Base-by-base conservation (phyloP, 208 protist species). In the Crithidia acanthocephali region DNA sequence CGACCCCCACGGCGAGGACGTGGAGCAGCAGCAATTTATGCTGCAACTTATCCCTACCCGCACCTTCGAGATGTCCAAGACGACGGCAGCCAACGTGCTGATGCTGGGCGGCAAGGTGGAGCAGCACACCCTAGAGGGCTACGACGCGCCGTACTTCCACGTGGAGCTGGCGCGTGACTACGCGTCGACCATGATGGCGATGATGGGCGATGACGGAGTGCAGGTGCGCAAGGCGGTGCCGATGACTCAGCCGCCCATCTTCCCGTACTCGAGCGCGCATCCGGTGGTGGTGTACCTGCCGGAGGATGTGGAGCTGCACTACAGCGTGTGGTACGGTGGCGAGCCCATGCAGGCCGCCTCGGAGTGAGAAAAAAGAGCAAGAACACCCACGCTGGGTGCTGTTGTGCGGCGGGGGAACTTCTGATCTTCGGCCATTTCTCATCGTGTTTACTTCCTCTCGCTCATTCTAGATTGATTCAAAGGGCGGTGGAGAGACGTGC, bases 261-360 rank as follows among this genome's bases (percentile, higher is more conserved):
- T 88, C 58, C 55, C 50, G 30, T 92, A 92, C 75, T 68, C 79
- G 51, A 88, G 79, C 68, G 64, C 30, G 47, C 10, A 65, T n/a
- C 84, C 87, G n/a, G 81, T 92, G 7, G 84, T 92, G 18, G 84
- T 89, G 27, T 87, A 92, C 72, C 57, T 92, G 18, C 84, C 87
- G 22, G 51, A 86, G 25, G 74, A 86, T 35, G 87, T 76, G 32
- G 79, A 88, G 45, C 72, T 92, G 53, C 75, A 70, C 52, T 92
- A 92, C 82, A 78, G 75, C 58, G 56, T 92, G 25, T 92, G 87
- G 87, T 70, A 27, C 32, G 79, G 73, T 18, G 62, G 53, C 2
- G 63, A 84, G 40, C 68, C 55, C 56, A 66, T 64, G 55, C 55
- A 76, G 30, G 81, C 81, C 7, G 48, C 7, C 52, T 48, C 40